Evolutionary conservation across 2,329 filamentous ascomycete genomes (phyloP), one percentile per base, ranked within the genome.

Genomic region (Macrophomina pseudophaseolina): DNA sequence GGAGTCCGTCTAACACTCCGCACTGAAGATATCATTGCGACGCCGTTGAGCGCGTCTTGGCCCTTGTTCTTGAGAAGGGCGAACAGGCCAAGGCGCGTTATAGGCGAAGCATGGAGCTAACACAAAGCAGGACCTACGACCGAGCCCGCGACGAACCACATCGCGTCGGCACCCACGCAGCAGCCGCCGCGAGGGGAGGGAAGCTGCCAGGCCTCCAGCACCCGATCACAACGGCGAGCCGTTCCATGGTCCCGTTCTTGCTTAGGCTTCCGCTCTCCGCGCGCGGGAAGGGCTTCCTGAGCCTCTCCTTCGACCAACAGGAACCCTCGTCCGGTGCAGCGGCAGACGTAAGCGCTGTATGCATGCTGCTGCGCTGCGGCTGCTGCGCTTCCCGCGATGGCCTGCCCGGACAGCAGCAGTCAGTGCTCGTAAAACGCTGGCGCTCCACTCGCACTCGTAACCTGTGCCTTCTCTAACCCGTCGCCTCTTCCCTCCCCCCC

Each of bases 221-320:
- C 23, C 56, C 56, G 56, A 30, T 46, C 38, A 18, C 56, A 59
- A 46, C 56, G 56, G 56, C 56, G 40, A 59, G 56, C 56, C 56
- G 40, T 48, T 40, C 56, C 56, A 59, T 33, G 56, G 40, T 33
- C 42, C 56, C 30, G 56, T 46, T 46, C 40, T 46, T 46, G 40
- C 40, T 48, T 48, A 59, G 56, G 40, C 56, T 59, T 59, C 56
- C 56, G 56, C 56, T 44, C 56, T 44, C 23, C 16, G 23, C 14
- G 40, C 28, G 30, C 56, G 56, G 56, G 42, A 59, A 46, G 28
- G 40, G 56, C 56, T 59, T 46, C 30, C 16, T 32, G 44, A 59
- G 56, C 40, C 38, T 23, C 12, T 28, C 16, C 33, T 35, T 35
- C 11, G 53, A 12, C 18, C 14, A 12, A 58, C 40, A n/a, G n/a